These are phyloP conservation scores for Candida parachauliodes DNA, from an alignment of 805 yeast species.

Conservation along the genomic window DNA sequence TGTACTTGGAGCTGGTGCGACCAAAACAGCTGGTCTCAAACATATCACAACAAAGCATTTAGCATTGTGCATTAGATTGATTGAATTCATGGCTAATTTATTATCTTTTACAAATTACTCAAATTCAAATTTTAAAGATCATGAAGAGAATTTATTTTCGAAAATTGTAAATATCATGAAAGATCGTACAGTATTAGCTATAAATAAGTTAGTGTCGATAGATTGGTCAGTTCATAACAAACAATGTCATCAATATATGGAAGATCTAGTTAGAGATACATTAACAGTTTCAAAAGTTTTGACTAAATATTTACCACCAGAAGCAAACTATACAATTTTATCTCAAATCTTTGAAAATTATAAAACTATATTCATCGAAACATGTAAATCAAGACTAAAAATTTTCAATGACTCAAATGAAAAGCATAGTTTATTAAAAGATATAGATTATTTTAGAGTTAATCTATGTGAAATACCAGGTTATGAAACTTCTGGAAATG, in stretches of 20 bases:
- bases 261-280: conserved; percentile 61
- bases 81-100: conserved; percentile 32
- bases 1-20: conserved; percentile 73
- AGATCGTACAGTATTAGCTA: conserved; percentile 54
- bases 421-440: conserved; percentile 53
- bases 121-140: conserved; percentile 45
- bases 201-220: conserved; percentile 42
- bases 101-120: conserved; percentile 10
- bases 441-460: conserved; percentile 62
- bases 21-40: conserved; percentile 65
- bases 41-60: conserved; percentile 73
- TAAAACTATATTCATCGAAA: conserved; percentile 50
- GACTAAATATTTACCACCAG: conserved; percentile 51
- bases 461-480: conserved; percentile 57
- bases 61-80: conserved; percentile 63
- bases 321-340: conserved; percentile 43
- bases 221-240: conserved; percentile 49
- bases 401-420: conserved; percentile 49
- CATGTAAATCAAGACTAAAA: conserved; percentile 45
- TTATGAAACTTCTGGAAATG: conserved; percentile 58
- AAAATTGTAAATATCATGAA: conserved; percentile 70
- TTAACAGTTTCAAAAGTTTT: conserved; percentile 59
- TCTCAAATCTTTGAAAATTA: conserved; percentile 55
- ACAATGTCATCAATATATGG: conserved; percentile 63
- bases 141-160: conserved; percentile 57